A percentile compares a stretch with the other conserved stretches of the same genome.
These are phyloP conservation scores for Berkeleyomyces rouxiae DNA, from an alignment of 2,329 filamentous ascomycete species.

Conservation along the genomic window DNA sequence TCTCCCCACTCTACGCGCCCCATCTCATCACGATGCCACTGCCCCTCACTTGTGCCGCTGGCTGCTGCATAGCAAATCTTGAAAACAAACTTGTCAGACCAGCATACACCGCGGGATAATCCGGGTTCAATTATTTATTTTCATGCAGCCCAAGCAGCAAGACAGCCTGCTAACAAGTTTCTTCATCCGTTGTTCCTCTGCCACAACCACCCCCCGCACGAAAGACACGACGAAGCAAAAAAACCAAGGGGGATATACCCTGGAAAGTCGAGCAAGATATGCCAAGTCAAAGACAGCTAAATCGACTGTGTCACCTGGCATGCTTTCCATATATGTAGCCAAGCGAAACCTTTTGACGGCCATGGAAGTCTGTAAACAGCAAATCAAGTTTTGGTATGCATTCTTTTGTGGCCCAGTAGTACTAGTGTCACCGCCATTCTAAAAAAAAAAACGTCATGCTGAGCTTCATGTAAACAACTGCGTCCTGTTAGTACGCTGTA, in stretches of 20 bases:
- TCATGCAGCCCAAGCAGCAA: too few relatives aligned
- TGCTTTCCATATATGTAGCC: background rate
- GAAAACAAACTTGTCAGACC: too few relatives aligned
- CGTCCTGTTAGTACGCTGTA: too few relatives aligned
- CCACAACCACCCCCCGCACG: too few relatives aligned
- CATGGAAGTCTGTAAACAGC: background rate
- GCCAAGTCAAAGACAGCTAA: background rate
- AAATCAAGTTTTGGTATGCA: background rate
- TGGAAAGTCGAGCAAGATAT: background rate
- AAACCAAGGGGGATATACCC: background rate
- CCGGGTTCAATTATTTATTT: too few relatives aligned
- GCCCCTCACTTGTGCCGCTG: background rate
- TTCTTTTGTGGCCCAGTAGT: background rate
- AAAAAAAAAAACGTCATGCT: background rate
- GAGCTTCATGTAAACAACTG: background rate
- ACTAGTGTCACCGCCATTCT: background rate
- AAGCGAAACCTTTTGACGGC: background rate
- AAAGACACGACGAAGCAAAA: background rate
- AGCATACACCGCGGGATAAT: too few relatives aligned
- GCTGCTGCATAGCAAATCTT: too few relatives aligned
- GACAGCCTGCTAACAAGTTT: too few relatives aligned
- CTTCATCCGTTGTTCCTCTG: too few relatives aligned
- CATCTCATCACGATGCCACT: background rate
- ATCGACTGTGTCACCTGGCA: background rate
- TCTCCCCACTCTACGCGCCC: too few relatives aligned